Evolutionary conservation across 2,329 filamentous ascomycete species (phyloP), one percentile per base, ranked within the genome.

Genomic region (Coniochaeta pulveracea): DNA sequence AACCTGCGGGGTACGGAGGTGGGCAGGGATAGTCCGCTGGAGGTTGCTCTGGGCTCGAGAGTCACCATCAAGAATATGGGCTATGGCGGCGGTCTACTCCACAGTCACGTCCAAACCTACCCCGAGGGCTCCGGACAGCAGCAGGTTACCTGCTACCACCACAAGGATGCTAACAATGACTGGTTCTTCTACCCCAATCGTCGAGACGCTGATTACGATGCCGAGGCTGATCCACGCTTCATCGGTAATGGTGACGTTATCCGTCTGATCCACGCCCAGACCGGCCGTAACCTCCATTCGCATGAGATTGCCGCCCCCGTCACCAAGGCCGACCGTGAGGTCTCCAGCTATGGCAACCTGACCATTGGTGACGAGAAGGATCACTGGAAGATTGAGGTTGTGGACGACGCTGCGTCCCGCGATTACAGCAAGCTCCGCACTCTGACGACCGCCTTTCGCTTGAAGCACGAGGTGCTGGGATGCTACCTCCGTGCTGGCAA

Each of bases 121-220:
- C 89, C 89, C 0, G 88, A 95, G 52, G 91, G 89, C 19, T 96
- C 91, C 23, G 64, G 64, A 34, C 91, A 98, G 61, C 93, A 98
- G 59, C 91, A 98, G 57, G 80, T 98, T 40, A 98, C 91, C 41
- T 98, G 93, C 68, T 98, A 98, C 61, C 91, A 98, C 61, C 91
- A 98, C 69, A 98, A 98, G 58, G 91, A 98, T 66, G 72, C 89
- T 56, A 98, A 98, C 73, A 98, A 98, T 56, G 91, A 98, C 57
- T 98, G 91, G 91, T 94, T 93, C 63, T 88, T 98, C 61, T 95
- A 95, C 57, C 91, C 91, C 17, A 94, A 89, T 63, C 84, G 93
- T 41, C 60, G 68, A 34, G 74, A 93, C 38, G 60, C 70, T 16
- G 79, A 82, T 12, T 94, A 78, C 50, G 69, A 88, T 47, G 60